A percentile compares a stretch with the other conserved stretches of the same genome.
Evolutionary conservation across 176 grass and related monocot genomes (phyloP).

Genomic region (Melocanna baccifera): DNA sequence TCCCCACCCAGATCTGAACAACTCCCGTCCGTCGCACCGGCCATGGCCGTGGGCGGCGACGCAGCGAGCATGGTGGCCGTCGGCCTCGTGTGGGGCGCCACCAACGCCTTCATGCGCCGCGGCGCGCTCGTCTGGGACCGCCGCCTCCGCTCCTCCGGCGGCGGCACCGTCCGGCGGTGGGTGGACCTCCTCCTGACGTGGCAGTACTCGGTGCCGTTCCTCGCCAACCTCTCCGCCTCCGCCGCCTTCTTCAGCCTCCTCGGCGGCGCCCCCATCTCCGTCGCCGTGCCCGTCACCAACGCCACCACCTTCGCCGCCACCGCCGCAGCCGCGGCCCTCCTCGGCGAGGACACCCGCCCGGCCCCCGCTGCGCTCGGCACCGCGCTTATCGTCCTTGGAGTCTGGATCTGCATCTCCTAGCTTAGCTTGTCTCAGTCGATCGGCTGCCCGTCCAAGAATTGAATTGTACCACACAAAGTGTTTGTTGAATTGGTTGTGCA

Average conservation of each 20-base stretch:
- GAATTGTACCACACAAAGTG: too few species aligned
- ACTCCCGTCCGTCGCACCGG: background rate
- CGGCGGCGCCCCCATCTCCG: constrained; percentile 65
- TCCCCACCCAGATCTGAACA: background rate
- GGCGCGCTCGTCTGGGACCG: constrained; percentile 67
- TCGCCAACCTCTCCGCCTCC: constrained; percentile 74
- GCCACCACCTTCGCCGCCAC: constrained; percentile 87
- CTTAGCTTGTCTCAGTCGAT: background rate
- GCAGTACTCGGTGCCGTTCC: constrained; percentile 76
- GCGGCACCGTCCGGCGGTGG: constrained; percentile 32
- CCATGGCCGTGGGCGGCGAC: constrained; percentile 32
- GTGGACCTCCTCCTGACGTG: constrained; percentile 64
- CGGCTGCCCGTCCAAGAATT: too few species aligned
- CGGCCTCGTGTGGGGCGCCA: constrained; percentile 74
- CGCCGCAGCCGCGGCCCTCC: constrained; percentile 44
- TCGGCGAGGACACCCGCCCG: constrained; percentile 61
- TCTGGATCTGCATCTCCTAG: constrained; percentile 79
- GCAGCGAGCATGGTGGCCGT: constrained; percentile 72
- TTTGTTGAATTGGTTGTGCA: background rate
- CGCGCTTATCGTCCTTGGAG: constrained; percentile 62
- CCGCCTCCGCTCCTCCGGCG: constrained; percentile 25
- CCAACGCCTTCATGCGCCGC: constrained; percentile 82
- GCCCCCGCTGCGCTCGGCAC: constrained; percentile 53
- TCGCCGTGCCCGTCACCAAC: constrained; percentile 87
- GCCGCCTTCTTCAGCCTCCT: constrained; percentile 80